phyloP scores from a whole-genome alignment of 192 early-diverging fungal genomes.

The Coemansia aciculifera region DNA sequence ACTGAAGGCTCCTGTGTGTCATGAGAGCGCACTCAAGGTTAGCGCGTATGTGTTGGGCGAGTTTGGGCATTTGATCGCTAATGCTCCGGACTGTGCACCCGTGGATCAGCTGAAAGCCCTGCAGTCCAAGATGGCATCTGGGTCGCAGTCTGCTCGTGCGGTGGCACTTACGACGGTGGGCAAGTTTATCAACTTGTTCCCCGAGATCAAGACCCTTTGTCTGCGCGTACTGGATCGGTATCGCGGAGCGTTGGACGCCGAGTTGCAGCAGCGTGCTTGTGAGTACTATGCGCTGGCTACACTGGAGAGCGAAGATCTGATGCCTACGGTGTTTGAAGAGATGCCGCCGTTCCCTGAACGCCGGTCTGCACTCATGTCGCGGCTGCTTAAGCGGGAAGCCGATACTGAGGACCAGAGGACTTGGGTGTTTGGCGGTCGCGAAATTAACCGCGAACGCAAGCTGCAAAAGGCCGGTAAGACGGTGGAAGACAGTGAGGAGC shows the following conservation, averaged over 20 bases:
- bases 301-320: constrained; percentile 79
- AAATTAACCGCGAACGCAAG: constrained; percentile 66
- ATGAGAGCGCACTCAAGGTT: constrained; percentile 94
- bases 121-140: constrained; percentile 86
- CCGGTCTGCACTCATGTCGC: constrained; percentile 82
- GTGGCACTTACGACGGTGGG: constrained; percentile 89
- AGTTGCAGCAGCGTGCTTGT: constrained; percentile 95
- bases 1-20: constrained; percentile 86
- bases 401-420: constrained; percentile 96
- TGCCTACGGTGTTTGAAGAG: constrained; percentile 94
- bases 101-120: constrained; percentile 94
- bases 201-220: constrained; percentile 91
- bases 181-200: constrained; percentile 97
- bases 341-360: constrained; percentile 98
- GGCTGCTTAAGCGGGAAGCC: constrained; percentile 80
- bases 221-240: constrained; percentile 85
- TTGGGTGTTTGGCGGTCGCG: constrained; percentile 89
- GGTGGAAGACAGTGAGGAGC: background rate
- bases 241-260: constrained; percentile 86
- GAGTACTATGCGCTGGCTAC: constrained; percentile 91
- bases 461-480: constrained; percentile 8
- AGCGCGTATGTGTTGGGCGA: constrained; percentile 97
- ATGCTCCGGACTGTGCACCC: constrained; percentile 78
- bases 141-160: constrained; percentile 75
- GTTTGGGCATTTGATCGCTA: constrained; percentile 95